Evolutionary conservation across 116 monocot species (phyloP), one percentile per base, ranked within the genome.

Genomic region (Thalassia testudinum): DNA sequence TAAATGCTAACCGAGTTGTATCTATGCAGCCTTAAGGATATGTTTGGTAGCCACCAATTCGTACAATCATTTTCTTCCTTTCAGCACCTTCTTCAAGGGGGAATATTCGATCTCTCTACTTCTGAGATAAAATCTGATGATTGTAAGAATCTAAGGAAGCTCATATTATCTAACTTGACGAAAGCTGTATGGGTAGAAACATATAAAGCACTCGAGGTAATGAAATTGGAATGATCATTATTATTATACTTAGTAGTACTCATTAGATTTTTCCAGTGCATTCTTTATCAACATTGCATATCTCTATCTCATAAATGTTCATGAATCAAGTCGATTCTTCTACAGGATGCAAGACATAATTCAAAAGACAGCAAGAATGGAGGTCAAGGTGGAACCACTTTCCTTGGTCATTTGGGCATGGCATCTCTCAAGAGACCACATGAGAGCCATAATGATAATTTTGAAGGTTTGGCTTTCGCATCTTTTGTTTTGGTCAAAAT

Each of bases 151-250:
- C 54, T 81, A 43, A 80, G 69, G 55, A 80, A 65, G 57, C 75
- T 66, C 42, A 64, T 68, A 12, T 66, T 84, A 48, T 52, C 55
- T 19, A 75, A 72, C 62, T 65, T 67, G 42, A 62, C 66, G 24
- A 83, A 65, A 54, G 61, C 72, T 42, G 56, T 57, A 62, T 90
- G 83, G 90, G 74, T 80, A 24, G 80, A 79, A n/a, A 57, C 65
- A 19, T 56, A 72, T 49, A 69, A 64, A 43, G 56, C 65, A 16
- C 22, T 80, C n/a, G 76, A 83, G 88, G 83, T 80, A 72, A 3
- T 54, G 40, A 45, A 50, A 12, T 26, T 24, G 18, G 24, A 51
- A 38, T 52, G 12, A 34, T 34, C 40, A 51, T 30, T 51, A 12
- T 10, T 1, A n/a, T n/a, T n/a, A n/a, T n/a, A n/a, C n/a, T n/a